Base-by-base conservation (phyloP, 164 flowering plant genomes). In the Dillenia suffruticosa region DNA sequence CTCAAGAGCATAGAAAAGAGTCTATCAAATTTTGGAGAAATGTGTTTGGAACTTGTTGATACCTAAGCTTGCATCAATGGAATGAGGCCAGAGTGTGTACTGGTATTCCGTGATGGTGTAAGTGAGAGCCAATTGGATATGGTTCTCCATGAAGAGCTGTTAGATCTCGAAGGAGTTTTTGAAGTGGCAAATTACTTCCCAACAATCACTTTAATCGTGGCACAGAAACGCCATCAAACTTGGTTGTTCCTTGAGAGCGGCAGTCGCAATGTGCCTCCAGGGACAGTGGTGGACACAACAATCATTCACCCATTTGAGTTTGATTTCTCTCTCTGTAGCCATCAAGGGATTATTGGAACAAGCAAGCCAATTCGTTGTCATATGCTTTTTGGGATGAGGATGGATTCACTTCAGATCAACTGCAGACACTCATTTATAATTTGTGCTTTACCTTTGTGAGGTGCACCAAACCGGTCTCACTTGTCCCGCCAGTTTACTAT, bases 61-160 rank as follows among this genome's bases (percentile, higher is more conserved):
- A 54, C 76, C 16, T 87, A 80, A 70, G 81, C 68, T 8, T 51
- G 58, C 12, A 15, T 66, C 32, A 89, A 83, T 57, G 55, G 57
- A 26, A 73, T 65, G 10, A 74, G 55, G 69, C 96, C 96, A 1
- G 64, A 61, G 8, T 87, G 77, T 54, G 82, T 91, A 47, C 70
- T 91, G 44, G 51, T 91, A 1, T 91, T 91, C 44, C 87, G 96
- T 24, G 96, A 89, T 76, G 97, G 96, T 3, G 97, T 91, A 0
- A 84, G 96, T 68, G 96, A 91, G 13, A 67, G 79, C 46, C 93
- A 91, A 52, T 85, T 83, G 66, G 82, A 83, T 56, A 91, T 88
- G 96, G 93, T 84, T 61, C 89, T 89, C 13, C 83, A 79, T 57
- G 73, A 79, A 58, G 96, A 91, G 70, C 57, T 91, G 5, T 15